Conservation (phyloP, 345 rosid species). For the Melastoma malabathricum region DNA sequence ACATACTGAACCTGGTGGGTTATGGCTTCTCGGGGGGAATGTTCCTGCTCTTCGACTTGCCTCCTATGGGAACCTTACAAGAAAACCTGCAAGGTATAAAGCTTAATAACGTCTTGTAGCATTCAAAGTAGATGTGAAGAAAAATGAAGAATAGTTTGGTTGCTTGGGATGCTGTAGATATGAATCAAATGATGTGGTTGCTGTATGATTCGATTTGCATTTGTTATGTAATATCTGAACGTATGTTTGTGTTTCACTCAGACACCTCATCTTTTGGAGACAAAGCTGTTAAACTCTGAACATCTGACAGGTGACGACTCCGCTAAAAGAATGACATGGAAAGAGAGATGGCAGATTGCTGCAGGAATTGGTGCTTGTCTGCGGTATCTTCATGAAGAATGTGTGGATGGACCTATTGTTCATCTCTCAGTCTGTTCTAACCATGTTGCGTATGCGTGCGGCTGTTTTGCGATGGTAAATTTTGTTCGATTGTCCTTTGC, state of each 20-base stretch:
- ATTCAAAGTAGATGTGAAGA: background rate
- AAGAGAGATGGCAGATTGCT: conserved; percentile 37
- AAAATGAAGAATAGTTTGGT: too few species aligned
- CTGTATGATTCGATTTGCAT: background rate
- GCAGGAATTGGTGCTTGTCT: conserved; percentile 29
- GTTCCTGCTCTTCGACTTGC: conserved; percentile 23
- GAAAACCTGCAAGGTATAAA: conserved; percentile 16
- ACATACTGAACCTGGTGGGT: conserved; percentile 29
- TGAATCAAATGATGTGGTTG: background rate
- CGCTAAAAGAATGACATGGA: conserved; percentile 28
- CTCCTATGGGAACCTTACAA: conserved; percentile 20
- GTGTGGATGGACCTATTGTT: conserved; percentile 29
- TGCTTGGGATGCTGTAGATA: background rate
- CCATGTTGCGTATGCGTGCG: conserved; percentile 12
- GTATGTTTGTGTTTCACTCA: background rate
- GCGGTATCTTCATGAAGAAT: conserved; percentile 40
- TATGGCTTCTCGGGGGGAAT: conserved; percentile 25
- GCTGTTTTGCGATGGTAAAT: conserved; percentile 25
- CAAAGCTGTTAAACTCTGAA: background rate
- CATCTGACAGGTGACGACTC: conserved; percentile 13
- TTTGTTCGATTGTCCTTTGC: background rate
- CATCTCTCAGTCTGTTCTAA: conserved; percentile 29
- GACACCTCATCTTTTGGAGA: background rate
- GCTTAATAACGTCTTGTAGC: background rate
- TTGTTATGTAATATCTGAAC: background rate